phyloP scores from a whole-genome alignment of 495 filamentous ascomycete genomes.

The Hamigera avellanea region DNA sequence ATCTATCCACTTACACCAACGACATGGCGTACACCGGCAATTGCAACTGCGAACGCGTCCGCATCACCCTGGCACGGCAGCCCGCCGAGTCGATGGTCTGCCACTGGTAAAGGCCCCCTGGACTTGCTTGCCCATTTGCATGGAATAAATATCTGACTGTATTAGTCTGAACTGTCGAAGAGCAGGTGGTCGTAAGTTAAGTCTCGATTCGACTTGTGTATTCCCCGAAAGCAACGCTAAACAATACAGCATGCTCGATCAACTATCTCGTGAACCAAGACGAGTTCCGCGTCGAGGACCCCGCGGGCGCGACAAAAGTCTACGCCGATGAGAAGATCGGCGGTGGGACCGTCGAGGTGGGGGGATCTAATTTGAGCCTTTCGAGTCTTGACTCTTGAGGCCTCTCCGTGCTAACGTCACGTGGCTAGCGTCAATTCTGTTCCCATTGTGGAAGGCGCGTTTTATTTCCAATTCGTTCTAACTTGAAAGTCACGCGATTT shows the following conservation, averaged over 20 bases:
- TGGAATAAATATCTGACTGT: background rate
- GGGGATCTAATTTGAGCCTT: no score
- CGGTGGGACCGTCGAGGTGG: constrained; percentile 3
- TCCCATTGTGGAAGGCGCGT: constrained; percentile 18
- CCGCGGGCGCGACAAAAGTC: constrained; percentile 3
- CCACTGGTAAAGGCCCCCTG: constrained; percentile 12
- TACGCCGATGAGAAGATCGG: constrained; percentile 11
- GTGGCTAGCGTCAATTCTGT: constrained; percentile 16
- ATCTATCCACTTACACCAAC: no score
- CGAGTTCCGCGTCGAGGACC: constrained; percentile 12
- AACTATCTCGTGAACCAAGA: constrained; percentile 13
- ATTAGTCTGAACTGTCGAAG: constrained; percentile 14
- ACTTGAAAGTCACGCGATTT: no score
- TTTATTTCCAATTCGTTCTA: background rate
- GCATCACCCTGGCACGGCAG: constrained; percentile 15
- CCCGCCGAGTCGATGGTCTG: constrained; percentile 10
- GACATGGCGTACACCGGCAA: constrained; percentile 17
- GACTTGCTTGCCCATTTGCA: no score
- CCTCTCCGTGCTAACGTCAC: background rate
- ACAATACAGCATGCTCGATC: constrained; percentile 12
- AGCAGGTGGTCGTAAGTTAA: constrained; percentile 9
- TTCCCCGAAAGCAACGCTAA: background rate
- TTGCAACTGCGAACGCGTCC: constrained; percentile 19
- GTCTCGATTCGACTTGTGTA: background rate
- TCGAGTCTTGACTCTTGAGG: no score